These are phyloP conservation scores for Anastatica hierochuntica DNA, from an alignment of 345 rosid species.

Conservation along the genomic window DNA sequence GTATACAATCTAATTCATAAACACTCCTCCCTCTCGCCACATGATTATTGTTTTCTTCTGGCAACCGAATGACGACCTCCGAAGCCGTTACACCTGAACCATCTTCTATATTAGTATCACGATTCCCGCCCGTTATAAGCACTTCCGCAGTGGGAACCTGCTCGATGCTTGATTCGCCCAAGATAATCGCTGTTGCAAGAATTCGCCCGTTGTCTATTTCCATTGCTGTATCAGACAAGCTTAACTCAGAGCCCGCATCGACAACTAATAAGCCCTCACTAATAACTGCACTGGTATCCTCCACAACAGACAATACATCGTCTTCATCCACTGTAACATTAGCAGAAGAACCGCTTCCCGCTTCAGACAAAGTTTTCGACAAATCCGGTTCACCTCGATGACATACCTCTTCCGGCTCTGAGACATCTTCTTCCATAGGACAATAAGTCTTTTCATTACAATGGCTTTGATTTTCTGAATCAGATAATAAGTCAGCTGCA, in stretches of 20 bases:
- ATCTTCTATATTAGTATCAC: slow-evolving; percentile 35
- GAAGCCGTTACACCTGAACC: no score
- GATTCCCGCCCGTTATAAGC: slow-evolving; percentile 37
- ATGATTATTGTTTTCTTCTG: slow-evolving; percentile 41
- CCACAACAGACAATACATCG: no score
- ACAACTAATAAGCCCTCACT: slow-evolving; percentile 51
- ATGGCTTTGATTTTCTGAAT: no score
- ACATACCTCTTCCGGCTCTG: no score
- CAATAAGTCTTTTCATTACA: no score
- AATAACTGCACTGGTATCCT: slow-evolving; percentile 32
- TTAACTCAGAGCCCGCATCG: slow-evolving; percentile 42
- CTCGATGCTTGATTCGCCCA: slow-evolving; percentile 45
- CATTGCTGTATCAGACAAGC: slow-evolving; percentile 34
- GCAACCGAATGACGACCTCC: slow-evolving; percentile 54
- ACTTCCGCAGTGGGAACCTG: slow-evolving; percentile 57
- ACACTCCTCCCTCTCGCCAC: slow-evolving; percentile 49
- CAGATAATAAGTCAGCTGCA: no score
- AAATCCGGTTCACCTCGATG: no score
- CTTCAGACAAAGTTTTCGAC: slow-evolving; percentile 27
- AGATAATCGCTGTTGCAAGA: slow-evolving; percentile 55
- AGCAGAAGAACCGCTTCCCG: slow-evolving; percentile 21
- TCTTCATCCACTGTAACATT: slow-evolving; percentile 36
- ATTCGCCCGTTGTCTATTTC: slow-evolving; percentile 40
- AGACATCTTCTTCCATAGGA: no score
- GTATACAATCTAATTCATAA: slow-evolving; percentile 70